Conservation (phyloP, 2,329 filamentous ascomycete genomes). For the Aspergillus felis region DNA sequence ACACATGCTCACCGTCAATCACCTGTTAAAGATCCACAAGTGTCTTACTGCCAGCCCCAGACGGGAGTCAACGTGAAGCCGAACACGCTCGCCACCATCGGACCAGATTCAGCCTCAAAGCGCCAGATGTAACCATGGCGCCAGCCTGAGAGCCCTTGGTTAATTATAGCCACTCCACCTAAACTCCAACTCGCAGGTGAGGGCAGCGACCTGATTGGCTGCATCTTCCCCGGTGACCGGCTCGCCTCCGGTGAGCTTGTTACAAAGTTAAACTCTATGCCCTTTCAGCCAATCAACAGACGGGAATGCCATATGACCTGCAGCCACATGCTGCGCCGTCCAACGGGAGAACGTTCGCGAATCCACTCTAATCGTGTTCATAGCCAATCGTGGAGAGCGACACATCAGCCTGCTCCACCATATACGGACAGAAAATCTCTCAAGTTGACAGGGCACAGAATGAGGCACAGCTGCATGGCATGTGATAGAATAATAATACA, state of each 20-base stretch:
- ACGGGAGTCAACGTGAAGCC: too few relatives aligned
- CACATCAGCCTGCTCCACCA: background rate
- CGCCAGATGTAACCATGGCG: too few relatives aligned
- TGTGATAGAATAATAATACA: too few relatives aligned
- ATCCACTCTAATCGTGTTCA: background rate
- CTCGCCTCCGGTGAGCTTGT: background rate
- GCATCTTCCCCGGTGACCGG: too few relatives aligned
- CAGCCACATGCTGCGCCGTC: background rate
- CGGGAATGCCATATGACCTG: background rate
- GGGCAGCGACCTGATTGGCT: too few relatives aligned
- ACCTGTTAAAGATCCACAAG: background rate
- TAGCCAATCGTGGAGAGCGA: background rate
- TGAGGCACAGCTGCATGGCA: too few relatives aligned
- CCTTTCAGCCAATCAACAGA: background rate
- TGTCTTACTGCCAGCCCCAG: too few relatives aligned
- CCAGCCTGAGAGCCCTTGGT: background rate
- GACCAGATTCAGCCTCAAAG: too few relatives aligned
- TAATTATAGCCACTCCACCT: background rate
- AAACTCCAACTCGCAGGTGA: too few relatives aligned
- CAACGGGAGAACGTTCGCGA: background rate
- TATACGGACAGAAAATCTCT: background rate
- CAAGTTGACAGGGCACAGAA: too few relatives aligned
- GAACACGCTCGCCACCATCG: too few relatives aligned
- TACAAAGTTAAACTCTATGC: background rate
- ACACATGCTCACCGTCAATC: background rate